Conservation (phyloP, 2,329 filamentous ascomycete species). For the Claviceps sp. region DNA sequence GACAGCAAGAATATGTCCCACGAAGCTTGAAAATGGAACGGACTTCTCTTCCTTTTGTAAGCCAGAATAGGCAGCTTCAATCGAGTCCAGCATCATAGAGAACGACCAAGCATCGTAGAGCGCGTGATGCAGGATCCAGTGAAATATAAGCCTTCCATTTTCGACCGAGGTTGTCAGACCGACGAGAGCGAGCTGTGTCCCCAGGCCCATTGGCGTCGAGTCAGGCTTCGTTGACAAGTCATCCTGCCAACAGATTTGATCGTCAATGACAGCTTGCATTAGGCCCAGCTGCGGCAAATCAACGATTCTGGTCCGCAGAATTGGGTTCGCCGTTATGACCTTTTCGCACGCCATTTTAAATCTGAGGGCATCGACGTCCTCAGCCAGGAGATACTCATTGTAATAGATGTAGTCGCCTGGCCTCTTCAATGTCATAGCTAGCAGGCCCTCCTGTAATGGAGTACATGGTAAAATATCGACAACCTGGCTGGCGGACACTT, state of each 20-base stretch:
- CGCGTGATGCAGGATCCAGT: conserved; percentile 29
- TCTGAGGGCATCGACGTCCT: background rate
- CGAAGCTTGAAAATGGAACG: conserved; percentile 20
- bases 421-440: conserved; percentile 19
- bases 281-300: conserved; percentile 26
- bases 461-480: conserved; percentile 18
- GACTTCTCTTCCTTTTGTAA: background rate
- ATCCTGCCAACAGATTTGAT: conserved; percentile 19
- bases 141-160: conserved; percentile 25
- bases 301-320: conserved; percentile 32
- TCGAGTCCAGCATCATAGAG: conserved; percentile 27
- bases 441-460: conserved; percentile 25
- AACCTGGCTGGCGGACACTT: background rate
- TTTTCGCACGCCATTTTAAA: conserved; percentile 9
- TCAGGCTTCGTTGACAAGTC: too few species aligned
- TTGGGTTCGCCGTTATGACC: conserved; percentile 7
- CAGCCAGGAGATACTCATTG: conserved; percentile 6
- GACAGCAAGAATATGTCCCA: background rate
- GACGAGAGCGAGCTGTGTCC: conserved; percentile 27
- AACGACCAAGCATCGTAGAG: conserved; percentile 35
- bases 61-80: conserved; percentile 6
- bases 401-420: conserved; percentile 21
- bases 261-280: conserved; percentile 27
- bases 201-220: conserved; percentile 19
- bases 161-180: conserved; percentile 14